A percentile compares a stretch with the other conserved stretches of the same genome.
Evolutionary conservation across 2,329 filamentous ascomycete species (phyloP).

Genomic region (Colletotrichum lentis): DNA sequence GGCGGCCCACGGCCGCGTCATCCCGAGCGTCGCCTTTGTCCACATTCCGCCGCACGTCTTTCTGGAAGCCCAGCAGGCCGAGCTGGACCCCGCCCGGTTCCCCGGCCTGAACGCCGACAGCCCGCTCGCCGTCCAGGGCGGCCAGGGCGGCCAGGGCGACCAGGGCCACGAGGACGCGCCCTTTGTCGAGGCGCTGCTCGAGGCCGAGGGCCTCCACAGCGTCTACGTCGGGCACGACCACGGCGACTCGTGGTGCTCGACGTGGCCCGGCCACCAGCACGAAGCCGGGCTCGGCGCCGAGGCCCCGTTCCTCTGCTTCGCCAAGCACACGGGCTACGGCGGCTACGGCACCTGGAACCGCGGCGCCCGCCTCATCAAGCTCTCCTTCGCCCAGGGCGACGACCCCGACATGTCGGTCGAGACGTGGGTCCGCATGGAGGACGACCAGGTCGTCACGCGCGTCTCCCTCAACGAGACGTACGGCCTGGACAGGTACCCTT

Average conservation of each 20-base stretch:
- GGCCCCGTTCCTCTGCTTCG: conserved; percentile 60
- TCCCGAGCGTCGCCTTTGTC: conserved; percentile 40
- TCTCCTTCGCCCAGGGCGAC: conserved; percentile 44
- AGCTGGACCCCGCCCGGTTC: conserved; percentile 48
- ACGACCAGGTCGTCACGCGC: conserved; percentile 58
- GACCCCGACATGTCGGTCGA: conserved; percentile 54
- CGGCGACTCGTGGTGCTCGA: conserved; percentile 56
- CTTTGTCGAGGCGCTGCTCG: conserved; percentile 61
- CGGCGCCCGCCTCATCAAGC: conserved; percentile 56
- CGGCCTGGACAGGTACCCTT: conserved; percentile 62
- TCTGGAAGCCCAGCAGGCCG: conserved; percentile 34
- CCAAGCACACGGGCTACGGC: conserved; percentile 74
- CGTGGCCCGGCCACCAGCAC: conserved; percentile 40
- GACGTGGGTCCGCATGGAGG: conserved; percentile 70
- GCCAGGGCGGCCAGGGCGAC: conserved; percentile 47
- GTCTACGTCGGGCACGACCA: conserved; percentile 68
- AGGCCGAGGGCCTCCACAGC: conserved; percentile 56
- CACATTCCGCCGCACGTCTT: conserved; percentile 39
- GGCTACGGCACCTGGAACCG: conserved; percentile 73
- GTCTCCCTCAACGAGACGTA: conserved; percentile 68
- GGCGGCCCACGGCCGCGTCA: conserved; percentile 35
- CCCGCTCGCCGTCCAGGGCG: conserved; percentile 47
- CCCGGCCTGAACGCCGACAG: conserved; percentile 43
- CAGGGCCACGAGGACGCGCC: conserved; percentile 52
- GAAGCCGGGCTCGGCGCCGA: conserved; percentile 44